Conservation (phyloP, 352 stramenopile genomes). For the Globisporangium recalcitrans region DNA sequence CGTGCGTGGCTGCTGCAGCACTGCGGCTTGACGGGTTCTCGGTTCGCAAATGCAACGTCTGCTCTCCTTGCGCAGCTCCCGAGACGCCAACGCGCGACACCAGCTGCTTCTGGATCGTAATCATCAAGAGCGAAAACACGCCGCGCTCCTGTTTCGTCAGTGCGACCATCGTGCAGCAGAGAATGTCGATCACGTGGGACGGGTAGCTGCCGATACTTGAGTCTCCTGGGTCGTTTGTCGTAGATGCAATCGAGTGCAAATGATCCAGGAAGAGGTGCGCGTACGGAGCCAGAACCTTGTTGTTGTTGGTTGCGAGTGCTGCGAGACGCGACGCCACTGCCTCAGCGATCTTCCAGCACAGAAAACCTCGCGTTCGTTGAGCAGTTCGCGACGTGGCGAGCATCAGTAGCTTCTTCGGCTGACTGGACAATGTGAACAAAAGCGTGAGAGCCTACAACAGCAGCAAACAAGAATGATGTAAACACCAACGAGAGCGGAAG, state of each 20-base stretch:
- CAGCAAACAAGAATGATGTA: background rate
- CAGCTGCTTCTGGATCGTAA: conserved; percentile 83
- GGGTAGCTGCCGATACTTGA: conserved; percentile 35
- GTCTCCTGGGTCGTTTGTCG: conserved; percentile 22
- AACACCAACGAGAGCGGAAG: background rate
- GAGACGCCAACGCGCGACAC: conserved; percentile 31
- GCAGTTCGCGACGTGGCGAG: conserved; percentile 30
- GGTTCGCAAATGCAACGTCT: conserved; percentile 18
- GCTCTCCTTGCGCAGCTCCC: conserved; percentile 17
- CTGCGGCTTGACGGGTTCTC: conserved; percentile 13
- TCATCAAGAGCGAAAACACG: conserved; percentile 75
- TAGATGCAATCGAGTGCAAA: conserved; percentile 57
- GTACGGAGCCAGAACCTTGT: conserved; percentile 39
- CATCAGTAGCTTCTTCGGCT: conserved; percentile 55
- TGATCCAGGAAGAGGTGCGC: conserved; percentile 77
- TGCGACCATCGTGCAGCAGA: conserved; percentile 67
- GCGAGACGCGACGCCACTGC: conserved; percentile 44
- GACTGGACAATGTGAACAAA: conserved; percentile 61
- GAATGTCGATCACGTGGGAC: conserved; percentile 49
- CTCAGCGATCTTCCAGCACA: conserved; percentile 67
- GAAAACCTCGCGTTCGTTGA: conserved; percentile 24
- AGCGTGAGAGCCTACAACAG: conserved; percentile 49
- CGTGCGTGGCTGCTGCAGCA: conserved; percentile 24
- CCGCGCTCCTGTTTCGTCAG: conserved; percentile 60
- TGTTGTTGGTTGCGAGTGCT: conserved; percentile 34